Conservation (phyloP, 2,329 filamentous ascomycete genomes). For the Calonectria pauciramosa region DNA sequence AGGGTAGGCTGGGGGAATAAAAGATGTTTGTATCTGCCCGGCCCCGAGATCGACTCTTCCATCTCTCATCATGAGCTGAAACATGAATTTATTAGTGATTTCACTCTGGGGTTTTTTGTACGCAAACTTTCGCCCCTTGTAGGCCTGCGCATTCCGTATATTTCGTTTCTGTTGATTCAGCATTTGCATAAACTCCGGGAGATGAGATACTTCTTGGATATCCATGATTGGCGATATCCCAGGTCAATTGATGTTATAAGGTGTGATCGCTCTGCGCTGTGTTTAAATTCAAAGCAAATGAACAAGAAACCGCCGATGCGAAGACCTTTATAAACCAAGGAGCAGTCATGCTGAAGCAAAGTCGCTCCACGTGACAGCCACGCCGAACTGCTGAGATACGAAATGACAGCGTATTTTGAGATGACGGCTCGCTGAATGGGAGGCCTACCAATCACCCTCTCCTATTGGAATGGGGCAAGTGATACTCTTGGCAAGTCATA, state of each 20-base stretch:
- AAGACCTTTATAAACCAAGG: background rate
- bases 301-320: background rate
- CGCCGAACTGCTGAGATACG: background rate
- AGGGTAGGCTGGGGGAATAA: conserved; percentile 7
- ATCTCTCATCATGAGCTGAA: background rate
- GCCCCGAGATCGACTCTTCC: background rate
- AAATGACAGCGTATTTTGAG: background rate
- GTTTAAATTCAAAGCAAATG: background rate
- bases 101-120: background rate
- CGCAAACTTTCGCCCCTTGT: background rate
- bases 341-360: background rate
- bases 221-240: background rate
- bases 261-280: background rate
- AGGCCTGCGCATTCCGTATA: background rate
- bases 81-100: background rate
- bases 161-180: background rate
- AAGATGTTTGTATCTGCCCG: background rate
- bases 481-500: background rate
- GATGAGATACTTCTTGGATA: background rate
- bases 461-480: background rate
- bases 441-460: background rate
- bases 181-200: background rate
- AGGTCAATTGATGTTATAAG: no score
- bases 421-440: background rate
- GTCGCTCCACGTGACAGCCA: background rate